Percentiles rank a stretch among this genome's conserved stretches.
phyloP scores from a whole-genome alignment of 176 grass and related monocot species.

The Aegilops longissima region DNA sequence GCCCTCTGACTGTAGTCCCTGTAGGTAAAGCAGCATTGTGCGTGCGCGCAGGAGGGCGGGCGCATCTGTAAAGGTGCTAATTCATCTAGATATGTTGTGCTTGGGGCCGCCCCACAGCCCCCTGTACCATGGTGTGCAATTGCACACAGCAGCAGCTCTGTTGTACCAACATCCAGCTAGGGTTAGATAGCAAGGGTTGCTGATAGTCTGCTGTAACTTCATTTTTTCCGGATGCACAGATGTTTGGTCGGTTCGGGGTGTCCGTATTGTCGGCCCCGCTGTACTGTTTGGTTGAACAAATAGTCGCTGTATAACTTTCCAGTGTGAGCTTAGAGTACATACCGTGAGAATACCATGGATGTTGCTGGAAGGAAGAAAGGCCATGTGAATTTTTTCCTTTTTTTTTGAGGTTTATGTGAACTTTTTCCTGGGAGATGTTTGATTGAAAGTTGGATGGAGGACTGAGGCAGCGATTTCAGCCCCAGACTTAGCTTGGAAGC shows the following conservation, averaged over 20 bases:
- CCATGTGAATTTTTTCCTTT: not conserved
- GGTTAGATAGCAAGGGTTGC: slow-evolving; percentile 29
- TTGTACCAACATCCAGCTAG: slow-evolving; percentile 33
- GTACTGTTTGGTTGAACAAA: not conserved
- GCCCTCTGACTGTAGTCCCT: slow-evolving; percentile 31
- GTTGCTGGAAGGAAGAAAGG: not conserved
- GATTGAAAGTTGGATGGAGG: not conserved
- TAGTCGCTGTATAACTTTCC: not conserved
- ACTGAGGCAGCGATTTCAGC: too few relatives aligned
- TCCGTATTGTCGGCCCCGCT: not conserved
- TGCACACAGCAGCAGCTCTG: slow-evolving; percentile 6
- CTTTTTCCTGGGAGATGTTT: not conserved
- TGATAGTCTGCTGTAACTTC: slow-evolving; percentile 24
- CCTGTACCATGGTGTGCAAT: slow-evolving; percentile 18
- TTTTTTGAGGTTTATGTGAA: too few relatives aligned
- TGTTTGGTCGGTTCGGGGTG: not conserved
- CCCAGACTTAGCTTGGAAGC: too few relatives aligned
- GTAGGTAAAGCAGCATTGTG: slow-evolving; percentile 29
- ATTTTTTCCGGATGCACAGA: slow-evolving; percentile 19
- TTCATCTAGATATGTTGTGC: slow-evolving; percentile 25
- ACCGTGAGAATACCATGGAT: not conserved
- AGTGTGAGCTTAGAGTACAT: not conserved
- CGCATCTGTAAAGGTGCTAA: slow-evolving; percentile 37
- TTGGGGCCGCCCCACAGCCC: not conserved
- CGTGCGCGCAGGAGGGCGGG: not conserved